Conservation (phyloP, 805 yeast genomes). For the Ogataea trehalophila region DNA sequence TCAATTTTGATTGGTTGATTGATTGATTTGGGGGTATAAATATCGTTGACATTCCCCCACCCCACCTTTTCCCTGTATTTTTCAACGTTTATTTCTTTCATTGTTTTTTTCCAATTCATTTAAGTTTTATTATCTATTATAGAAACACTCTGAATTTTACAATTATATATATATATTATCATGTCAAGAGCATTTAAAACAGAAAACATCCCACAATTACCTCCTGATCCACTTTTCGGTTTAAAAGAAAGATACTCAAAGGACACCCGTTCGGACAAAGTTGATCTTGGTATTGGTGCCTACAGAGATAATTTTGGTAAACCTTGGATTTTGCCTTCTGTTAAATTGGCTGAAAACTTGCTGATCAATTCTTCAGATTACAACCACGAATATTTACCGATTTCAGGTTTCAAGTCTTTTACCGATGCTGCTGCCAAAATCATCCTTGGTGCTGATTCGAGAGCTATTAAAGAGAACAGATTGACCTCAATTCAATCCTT, state of each 20-base stretch:
- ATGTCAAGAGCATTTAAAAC: constrained; percentile 24
- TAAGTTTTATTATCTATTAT: too few relatives aligned
- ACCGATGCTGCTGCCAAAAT: constrained; percentile 67
- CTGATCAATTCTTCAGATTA: constrained; percentile 53
- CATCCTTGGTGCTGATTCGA: constrained; percentile 59
- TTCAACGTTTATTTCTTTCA: not conserved
- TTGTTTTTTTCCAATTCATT: too few relatives aligned
- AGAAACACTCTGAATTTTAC: too few relatives aligned
- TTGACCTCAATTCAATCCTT: constrained; percentile 68
- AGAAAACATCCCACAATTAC: constrained; percentile 50
- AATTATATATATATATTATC: not conserved
- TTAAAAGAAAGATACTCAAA: constrained; percentile 60
- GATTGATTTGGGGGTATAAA: too few relatives aligned
- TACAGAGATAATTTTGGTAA: constrained; percentile 86
- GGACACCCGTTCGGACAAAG: constrained; percentile 61
- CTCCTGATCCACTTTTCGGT: constrained; percentile 86
- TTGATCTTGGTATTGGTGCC: constrained; percentile 90
- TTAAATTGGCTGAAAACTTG: constrained; percentile 63
- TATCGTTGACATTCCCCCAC: too few relatives aligned
- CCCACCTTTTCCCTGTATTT: too few relatives aligned
- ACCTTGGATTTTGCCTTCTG: constrained; percentile 86
- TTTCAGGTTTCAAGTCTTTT: constrained; percentile 68
- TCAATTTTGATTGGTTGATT: too few relatives aligned
- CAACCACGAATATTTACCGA: constrained; percentile 88
- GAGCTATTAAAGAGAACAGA: constrained; percentile 43